Conservation (phyloP, 768 basidiomycete genomes). For the Russula sp. region DNA sequence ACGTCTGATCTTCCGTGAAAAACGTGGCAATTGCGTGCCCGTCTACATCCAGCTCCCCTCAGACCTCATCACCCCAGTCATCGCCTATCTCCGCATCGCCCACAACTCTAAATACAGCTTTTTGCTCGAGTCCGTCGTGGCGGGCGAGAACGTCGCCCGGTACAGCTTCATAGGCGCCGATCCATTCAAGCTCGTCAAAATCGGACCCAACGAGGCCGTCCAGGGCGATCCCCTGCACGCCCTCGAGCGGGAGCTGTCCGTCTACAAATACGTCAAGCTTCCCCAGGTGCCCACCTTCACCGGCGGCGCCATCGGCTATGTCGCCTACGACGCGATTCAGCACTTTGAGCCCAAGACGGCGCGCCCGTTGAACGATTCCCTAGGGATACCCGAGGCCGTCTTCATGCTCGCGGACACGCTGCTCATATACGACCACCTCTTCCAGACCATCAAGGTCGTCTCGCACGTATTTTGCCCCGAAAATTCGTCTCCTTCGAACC, state of each 20-base stretch:
- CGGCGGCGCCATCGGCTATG: constrained; percentile 96
- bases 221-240: constrained; percentile 82
- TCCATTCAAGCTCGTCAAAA: constrained; percentile 87
- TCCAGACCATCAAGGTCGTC: constrained; percentile 90
- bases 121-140: constrained; percentile 86
- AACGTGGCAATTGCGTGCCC: constrained; percentile 88
- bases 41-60: constrained; percentile 91
- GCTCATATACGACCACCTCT: constrained; percentile 95
- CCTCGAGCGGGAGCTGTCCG: constrained; percentile 78
- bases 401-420: constrained; percentile 98
- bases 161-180: constrained; percentile 98
- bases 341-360: constrained; percentile 95
- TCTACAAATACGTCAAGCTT: constrained; percentile 86
- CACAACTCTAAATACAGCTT: constrained; percentile 94
- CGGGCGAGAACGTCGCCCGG: constrained; percentile 84
- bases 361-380: constrained; percentile 62
- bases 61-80: constrained; percentile 94
- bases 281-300: constrained; percentile 93
- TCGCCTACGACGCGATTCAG: constrained; percentile 93
- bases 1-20: constrained; percentile 70
- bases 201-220: constrained; percentile 76
- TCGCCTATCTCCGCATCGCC: constrained; percentile 90
- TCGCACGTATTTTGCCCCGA: constrained; percentile 90
- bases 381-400: constrained; percentile 88
- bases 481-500: constrained; percentile 56